A percentile compares a stretch with the other conserved stretches of the same genome.
Conservation (phyloP, 768 basidiomycete genomes). For the Amanita pseudoporphyria region DNA sequence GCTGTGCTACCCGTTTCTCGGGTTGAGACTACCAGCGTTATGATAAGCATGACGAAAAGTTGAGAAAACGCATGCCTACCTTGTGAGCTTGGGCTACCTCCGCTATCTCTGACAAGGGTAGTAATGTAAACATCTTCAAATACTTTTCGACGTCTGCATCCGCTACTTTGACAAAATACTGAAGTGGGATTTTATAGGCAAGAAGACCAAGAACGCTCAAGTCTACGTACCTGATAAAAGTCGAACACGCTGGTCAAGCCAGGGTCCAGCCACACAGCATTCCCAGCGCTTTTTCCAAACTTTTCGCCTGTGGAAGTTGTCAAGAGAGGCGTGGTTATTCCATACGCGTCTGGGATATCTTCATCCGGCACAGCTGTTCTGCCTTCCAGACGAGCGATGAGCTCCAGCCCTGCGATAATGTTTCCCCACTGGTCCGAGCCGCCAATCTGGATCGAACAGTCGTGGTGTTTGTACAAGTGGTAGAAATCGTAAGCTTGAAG, state of each 20-base stretch:
- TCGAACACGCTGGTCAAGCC: conserved; percentile 78
- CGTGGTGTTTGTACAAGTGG: conserved; percentile 50
- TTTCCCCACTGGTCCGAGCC: conserved; percentile 99
- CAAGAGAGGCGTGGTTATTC: conserved; percentile 88
- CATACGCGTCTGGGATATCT: conserved; percentile 41
- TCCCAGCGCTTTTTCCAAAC: conserved; percentile 96
- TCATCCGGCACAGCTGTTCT: conserved; percentile 13
- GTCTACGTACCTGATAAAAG: conserved; percentile 74
- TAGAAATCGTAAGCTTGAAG: conserved; percentile 96
- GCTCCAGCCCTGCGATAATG: conserved; percentile 86
- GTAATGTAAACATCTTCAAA: conserved; percentile 75
- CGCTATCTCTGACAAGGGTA: conserved; percentile 55
- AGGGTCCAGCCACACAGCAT: conserved; percentile 86
- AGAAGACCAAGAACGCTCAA: conserved; percentile 3
- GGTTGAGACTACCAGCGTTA: conserved; percentile 24
- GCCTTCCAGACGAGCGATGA: conserved; percentile 46
- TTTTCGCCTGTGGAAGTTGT: conserved; percentile 88
- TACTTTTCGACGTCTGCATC: conserved; percentile 78
- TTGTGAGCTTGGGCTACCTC: conserved; percentile 33
- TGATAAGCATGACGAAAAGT: background rate
- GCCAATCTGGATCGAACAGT: conserved; percentile 83
- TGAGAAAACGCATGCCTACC: conserved; percentile 27
- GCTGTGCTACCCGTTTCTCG: conserved; percentile 36
- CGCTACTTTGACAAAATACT: conserved; percentile 85
- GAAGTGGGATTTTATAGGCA: background rate